Base-by-base conservation (phyloP, 2,329 filamentous ascomycete genomes). In the Neoarthrinium moseri region DNA sequence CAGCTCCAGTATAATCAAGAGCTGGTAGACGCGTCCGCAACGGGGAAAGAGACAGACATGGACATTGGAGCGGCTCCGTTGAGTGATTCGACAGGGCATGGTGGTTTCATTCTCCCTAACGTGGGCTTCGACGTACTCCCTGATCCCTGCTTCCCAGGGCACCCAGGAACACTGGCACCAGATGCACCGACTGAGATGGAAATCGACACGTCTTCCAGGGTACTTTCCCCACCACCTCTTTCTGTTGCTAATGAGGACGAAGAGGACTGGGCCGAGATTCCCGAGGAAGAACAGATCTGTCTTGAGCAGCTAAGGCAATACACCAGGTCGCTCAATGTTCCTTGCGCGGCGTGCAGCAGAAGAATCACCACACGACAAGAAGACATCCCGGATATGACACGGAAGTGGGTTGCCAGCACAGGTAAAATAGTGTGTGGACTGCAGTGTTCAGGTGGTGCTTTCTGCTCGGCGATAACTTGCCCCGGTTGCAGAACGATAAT, bases 231-330 rank as follows among this genome's bases (percentile, higher is more conserved):
- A 17, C 7, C 32, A 7, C n/a, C n/a, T n/a, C n/a, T 17, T 6
- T 11, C n/a, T 17, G 32, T 34, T 15, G n/a, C 32, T 34, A 34
- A 34, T 15, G 32, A 34, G n/a, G 32, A 34, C 32, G 32, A 34
- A 34, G 32, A 15, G 32, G 32, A 34, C n/a, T 12, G 7, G 32
- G 32, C 32, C n/a, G 6, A 34, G 7, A 34, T 34, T 15, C n/a
- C 32, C 7, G 32, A 7, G 8, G n/a, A 34, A 6, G 32, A 34
- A 15, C n/a, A 34, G n/a, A 34, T 34, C 13, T 7, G 18, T 17
- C n/a, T 34, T 7, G 32, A 34, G 32, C 32, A 34, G 18, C 32
- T 34, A 17, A 34, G 32, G 21, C 35, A 38, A 38, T 23, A 38
- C 35, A 38, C 32, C 13, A 34, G 10, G n/a, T 34, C 32, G 7